phyloP scores from a whole-genome alignment of 208 protist species.

The Trypanosoma mega region DNA sequence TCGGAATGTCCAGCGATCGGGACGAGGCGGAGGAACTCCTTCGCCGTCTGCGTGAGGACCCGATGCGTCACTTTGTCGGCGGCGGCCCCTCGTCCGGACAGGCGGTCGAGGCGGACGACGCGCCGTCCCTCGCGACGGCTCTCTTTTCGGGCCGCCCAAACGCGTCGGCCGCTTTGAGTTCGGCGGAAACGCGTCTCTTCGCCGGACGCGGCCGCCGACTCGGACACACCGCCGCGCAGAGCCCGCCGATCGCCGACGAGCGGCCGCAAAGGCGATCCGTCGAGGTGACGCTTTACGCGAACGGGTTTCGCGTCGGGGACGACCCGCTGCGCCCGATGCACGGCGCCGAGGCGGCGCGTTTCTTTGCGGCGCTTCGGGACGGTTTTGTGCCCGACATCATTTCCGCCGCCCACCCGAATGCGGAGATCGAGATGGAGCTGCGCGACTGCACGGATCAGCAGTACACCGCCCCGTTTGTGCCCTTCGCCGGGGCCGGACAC shows the following conservation, averaged over 20 bases:
- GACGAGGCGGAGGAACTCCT: neutral
- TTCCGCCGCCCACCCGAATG: slow-evolving; percentile 50
- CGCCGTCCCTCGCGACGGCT: too few species aligned
- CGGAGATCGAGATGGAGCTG: slow-evolving; percentile 58
- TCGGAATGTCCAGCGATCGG: neutral
- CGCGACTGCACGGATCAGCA: slow-evolving; percentile 51
- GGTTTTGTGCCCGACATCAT: slow-evolving; percentile 60
- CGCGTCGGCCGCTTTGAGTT: too few species aligned
- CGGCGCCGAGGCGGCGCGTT: slow-evolving; percentile 42
- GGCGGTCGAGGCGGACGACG: slow-evolving; percentile 39
- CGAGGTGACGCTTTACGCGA: slow-evolving; percentile 57
- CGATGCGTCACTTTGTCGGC: slow-evolving; percentile 51
- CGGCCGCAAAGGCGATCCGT: slow-evolving; percentile 46
- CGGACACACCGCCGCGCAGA: slow-evolving; percentile 63
- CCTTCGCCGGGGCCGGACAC: slow-evolving; percentile 65
- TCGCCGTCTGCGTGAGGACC: neutral
- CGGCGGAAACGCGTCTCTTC: slow-evolving; percentile 66
- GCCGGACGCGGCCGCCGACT: slow-evolving; percentile 70
- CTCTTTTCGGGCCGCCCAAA: too few species aligned
- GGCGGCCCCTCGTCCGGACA: slow-evolving; percentile 55
- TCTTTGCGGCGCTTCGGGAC: slow-evolving; percentile 51
- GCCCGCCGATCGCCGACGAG: slow-evolving; percentile 62
- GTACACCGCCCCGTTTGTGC: slow-evolving; percentile 36
- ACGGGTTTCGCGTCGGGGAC: slow-evolving; percentile 64
- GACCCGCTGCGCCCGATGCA: slow-evolving; percentile 30